phyloP scores from a whole-genome alignment of 108 stramenopile species.

The Discostella stelligeroides region DNA sequence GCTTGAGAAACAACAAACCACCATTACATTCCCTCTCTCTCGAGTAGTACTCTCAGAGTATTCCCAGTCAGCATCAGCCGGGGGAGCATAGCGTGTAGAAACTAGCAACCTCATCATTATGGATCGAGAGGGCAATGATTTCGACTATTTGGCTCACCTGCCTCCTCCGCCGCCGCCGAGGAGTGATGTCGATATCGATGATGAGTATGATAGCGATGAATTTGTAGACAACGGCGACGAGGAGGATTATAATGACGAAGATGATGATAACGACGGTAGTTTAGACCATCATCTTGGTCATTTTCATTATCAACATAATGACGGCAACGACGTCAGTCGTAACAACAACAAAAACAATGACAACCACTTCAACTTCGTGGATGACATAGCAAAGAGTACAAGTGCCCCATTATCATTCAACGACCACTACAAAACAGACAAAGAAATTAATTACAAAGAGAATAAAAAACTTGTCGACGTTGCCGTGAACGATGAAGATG shows the following conservation, averaged over 20 bases:
- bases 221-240: no score
- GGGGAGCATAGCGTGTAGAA: background rate
- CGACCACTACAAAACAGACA: no score
- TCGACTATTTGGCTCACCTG: background rate
- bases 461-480: background rate
- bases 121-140: background rate
- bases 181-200: background rate
- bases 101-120: no score
- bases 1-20: no score
- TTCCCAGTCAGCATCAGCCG: background rate
- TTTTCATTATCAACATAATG: background rate
- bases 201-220: no score
- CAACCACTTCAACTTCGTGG: no score
- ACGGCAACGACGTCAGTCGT: background rate
- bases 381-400: no score
- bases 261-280: background rate
- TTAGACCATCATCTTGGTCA: background rate
- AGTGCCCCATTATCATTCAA: no score
- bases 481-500: no score
- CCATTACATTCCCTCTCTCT: no score
- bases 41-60: no score
- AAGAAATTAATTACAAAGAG: background rate
- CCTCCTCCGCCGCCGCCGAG: slow-evolving; percentile 6
- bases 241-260: no score
- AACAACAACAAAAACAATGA: background rate